Conservation (phyloP, 179 eudicot species). For the Drosera spatulata region DNA sequence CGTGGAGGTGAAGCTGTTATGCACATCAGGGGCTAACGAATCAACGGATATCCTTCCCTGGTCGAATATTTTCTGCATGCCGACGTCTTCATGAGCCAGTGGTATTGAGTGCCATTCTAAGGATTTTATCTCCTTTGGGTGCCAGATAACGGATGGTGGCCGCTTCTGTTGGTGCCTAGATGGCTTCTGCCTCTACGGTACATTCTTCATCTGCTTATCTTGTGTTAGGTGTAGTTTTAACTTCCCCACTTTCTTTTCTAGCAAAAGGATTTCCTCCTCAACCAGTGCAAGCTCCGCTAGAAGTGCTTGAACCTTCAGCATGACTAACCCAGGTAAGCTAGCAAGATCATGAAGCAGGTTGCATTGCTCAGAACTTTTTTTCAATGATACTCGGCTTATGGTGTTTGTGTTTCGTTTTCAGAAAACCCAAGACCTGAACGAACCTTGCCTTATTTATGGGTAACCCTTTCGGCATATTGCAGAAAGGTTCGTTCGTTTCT, state of each 20-base stretch:
- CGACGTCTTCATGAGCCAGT: constrained; percentile 13
- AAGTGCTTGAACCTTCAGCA: constrained; percentile 44
- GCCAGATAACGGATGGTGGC: constrained; percentile 11
- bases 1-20: constrained; percentile 14
- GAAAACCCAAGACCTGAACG: neutral
- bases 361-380: too few relatives aligned
- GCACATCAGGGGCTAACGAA: constrained; percentile 29
- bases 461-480: neutral
- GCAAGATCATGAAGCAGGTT: too few relatives aligned
- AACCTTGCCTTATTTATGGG: neutral
- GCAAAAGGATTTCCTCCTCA: constrained; percentile 57
- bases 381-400: too few relatives aligned
- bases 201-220: constrained; percentile 30
- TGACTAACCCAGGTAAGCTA: too few relatives aligned
- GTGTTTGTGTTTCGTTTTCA: too few relatives aligned
- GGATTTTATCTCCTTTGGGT: constrained; percentile 14
- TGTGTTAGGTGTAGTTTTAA: constrained; percentile 33
- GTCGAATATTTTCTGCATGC: constrained; percentile 14
- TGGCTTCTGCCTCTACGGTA: constrained; percentile 14
- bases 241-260: constrained; percentile 41
- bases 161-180: constrained; percentile 14
- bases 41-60: constrained; percentile 46
- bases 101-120: constrained; percentile 15
- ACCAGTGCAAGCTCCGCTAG: constrained; percentile 45
- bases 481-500: neutral